Percentiles rank a stretch among this genome's conserved stretches.
These are phyloP conservation scores for Diplogelasinospora grovesii DNA, from an alignment of 495 filamentous ascomycete species.

Conservation along the genomic window DNA sequence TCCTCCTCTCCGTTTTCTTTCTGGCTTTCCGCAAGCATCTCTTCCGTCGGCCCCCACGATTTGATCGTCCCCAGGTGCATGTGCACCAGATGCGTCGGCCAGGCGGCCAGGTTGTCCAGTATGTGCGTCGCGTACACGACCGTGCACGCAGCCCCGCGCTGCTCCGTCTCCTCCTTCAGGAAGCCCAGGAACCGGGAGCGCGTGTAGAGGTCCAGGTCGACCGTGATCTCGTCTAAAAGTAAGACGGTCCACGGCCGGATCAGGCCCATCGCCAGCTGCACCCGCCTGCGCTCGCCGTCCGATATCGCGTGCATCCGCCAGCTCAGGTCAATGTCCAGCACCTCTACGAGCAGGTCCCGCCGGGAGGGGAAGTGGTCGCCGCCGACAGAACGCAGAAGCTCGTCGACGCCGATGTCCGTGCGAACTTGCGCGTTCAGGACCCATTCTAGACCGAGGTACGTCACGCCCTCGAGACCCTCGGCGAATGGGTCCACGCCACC, in stretches of 20 bases:
- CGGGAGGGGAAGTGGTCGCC: slow-evolving; percentile 75
- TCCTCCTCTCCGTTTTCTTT: slow-evolving; percentile 30
- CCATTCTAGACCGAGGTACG: slow-evolving; percentile 96
- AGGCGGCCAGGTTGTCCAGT: slow-evolving; percentile 81
- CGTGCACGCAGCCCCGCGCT: slow-evolving; percentile 69
- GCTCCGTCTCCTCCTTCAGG: slow-evolving; percentile 79
- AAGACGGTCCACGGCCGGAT: slow-evolving; percentile 88
- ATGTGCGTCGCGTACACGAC: slow-evolving; percentile 98
- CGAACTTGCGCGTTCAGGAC: slow-evolving; percentile 96
- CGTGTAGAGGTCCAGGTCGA: slow-evolving; percentile 85
- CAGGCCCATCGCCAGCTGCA: slow-evolving; percentile 94
- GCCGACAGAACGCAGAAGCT: slow-evolving; percentile 77
- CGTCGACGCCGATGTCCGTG: slow-evolving; percentile 85
- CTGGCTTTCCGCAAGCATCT: slow-evolving; percentile 28
- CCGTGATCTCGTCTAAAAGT: slow-evolving; percentile 93
- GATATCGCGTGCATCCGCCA: slow-evolving; percentile 96
- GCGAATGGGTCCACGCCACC: slow-evolving; percentile 87
- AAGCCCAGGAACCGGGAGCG: slow-evolving; percentile 81
- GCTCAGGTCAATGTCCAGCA: slow-evolving; percentile 81
- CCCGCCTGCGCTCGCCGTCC: slow-evolving; percentile 84
- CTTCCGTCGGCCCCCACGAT: slow-evolving; percentile 67
- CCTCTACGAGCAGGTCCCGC: slow-evolving; percentile 75
- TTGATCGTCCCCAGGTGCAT: slow-evolving; percentile 85
- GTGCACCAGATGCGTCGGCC: slow-evolving; percentile 93
- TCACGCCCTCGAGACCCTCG: slow-evolving; percentile 80